Evolutionary conservation across 441 rosid genomes (phyloP), one percentile per base, ranked within the genome.

Genomic region (Pelargonium citronellum): DNA sequence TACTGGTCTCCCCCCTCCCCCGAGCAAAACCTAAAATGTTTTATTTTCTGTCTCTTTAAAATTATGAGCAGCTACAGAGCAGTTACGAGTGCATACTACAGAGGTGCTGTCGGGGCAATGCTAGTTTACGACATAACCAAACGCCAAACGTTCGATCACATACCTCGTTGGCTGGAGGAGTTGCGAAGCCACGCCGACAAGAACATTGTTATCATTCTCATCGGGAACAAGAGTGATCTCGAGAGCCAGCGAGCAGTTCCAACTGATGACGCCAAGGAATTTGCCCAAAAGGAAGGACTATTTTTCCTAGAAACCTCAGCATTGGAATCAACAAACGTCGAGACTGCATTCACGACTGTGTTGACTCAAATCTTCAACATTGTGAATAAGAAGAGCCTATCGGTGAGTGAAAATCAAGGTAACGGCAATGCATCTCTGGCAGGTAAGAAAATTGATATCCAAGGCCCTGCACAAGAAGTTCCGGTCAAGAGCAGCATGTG

Each of bases 71-170:
- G 88, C 77, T 84, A 86, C 74, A 77, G 88, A 7, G 88, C 90
- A 3, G 90, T 84, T 19, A 86, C 90, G 9, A 86, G 88, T 69
- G 90, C 90, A 1, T 84, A 86, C 74, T 86, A 86, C 76, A 80
- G 88, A 77, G 90, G 90, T 20, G 83, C 88, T 0, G 83, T 86
- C 9, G 90, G 90, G 66, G 90, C 90, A 34, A 83, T 86, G 88
- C 73, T 86, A 69, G 85, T 86, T 3, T 86, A 86, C 53, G 87
- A 86, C 81, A 84, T 86, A 68, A 77, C 76, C 65, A 83, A 86
- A 76, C 81, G 87, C 6, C 84, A 78, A 39, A 75, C 88, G 0
- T 86, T 86, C 68, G 90, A 84, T 79, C 85, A 86, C 69, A 72
- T 84, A 13, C 78, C 87, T 7, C 79, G 71, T 68, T 86, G 90